Evolutionary conservation across 768 basidiomycete species (phyloP).

Genomic region (Lenzites betulinus): DNA sequence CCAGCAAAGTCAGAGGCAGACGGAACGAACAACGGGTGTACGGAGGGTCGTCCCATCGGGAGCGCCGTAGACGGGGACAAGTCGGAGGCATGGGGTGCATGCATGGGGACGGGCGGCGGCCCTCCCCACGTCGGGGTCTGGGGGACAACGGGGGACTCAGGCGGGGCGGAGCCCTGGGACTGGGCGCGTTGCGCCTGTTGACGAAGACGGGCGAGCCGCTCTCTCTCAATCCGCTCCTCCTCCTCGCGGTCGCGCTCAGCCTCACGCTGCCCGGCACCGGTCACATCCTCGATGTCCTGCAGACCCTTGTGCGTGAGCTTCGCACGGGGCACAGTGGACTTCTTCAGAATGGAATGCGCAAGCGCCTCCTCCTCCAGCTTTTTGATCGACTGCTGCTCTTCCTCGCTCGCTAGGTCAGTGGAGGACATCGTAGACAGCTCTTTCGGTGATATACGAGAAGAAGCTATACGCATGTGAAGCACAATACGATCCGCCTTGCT

Average conservation of each 20-base stretch:
- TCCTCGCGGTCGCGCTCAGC: slow-evolving; percentile 60
- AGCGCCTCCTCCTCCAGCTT: slow-evolving; percentile 81
- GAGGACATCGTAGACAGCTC: slow-evolving; percentile 85
- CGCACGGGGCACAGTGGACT: slow-evolving; percentile 61
- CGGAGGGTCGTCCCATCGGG: slow-evolving; percentile 28
- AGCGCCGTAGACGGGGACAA: slow-evolving; percentile 25
- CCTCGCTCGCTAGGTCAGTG: slow-evolving; percentile 87
- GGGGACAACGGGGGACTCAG: slow-evolving; percentile 64
- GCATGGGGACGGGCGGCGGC: slow-evolving; percentile 57
- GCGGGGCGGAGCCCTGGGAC: slow-evolving; percentile 61
- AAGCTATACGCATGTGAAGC: slow-evolving; percentile 79
- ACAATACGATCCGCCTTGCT: slow-evolving; percentile 77
- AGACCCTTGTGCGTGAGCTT: slow-evolving; percentile 94
- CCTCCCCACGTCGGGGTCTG: slow-evolving; percentile 55
- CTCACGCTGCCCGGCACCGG: slow-evolving; percentile 50
- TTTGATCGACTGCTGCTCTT: slow-evolving; percentile 80
- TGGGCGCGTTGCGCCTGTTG: slow-evolving; percentile 42
- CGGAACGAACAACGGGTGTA: slow-evolving; percentile 39
- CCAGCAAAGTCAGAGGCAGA: slow-evolving; percentile 43
- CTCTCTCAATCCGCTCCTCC: slow-evolving; percentile 58
- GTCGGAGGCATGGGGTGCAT: slow-evolving; percentile 37
- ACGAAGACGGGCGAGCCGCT: slow-evolving; percentile 62
- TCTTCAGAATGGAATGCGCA: slow-evolving; percentile 82
- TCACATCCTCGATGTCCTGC: slow-evolving; percentile 84
- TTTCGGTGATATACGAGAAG: slow-evolving; percentile 61